These are phyloP conservation scores for Vigna unguiculata DNA, from an alignment of 306 rosid species.

Conservation along the genomic window DNA sequence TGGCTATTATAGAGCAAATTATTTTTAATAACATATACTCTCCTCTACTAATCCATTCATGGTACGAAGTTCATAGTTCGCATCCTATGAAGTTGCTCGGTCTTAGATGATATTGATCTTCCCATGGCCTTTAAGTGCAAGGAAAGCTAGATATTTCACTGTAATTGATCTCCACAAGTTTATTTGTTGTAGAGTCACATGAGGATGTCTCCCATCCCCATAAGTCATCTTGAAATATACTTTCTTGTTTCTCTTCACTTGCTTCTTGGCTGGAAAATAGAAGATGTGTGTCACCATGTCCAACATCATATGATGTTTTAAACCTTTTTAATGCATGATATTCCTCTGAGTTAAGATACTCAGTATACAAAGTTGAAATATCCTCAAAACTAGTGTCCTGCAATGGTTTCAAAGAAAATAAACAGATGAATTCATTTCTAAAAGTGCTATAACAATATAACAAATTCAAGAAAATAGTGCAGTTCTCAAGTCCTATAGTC, in stretches of 20 bases:
- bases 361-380: background rate
- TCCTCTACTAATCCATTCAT: background rate
- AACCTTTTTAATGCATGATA: slow-evolving; percentile 14
- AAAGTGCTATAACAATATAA: background rate
- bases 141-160: slow-evolving; percentile 20
- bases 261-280: slow-evolving; percentile 23
- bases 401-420: slow-evolving; percentile 31
- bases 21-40: background rate
- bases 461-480: background rate
- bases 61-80: background rate
- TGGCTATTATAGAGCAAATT: background rate
- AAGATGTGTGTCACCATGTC: background rate
- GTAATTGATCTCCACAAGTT: background rate
- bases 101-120: slow-evolving; percentile 34
- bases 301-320: slow-evolving; percentile 21
- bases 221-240: slow-evolving; percentile 4
- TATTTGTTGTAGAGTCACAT: slow-evolving; percentile 34
- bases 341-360: slow-evolving; percentile 29
- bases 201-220: slow-evolving; percentile 40
- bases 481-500: slow-evolving; percentile 1
- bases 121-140: background rate
- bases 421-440: slow-evolving; percentile 17
- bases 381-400: slow-evolving; percentile 34
- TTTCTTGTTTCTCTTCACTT: background rate
- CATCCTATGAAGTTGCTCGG: slow-evolving; percentile 5